phyloP scores from a whole-genome alignment of 345 rosid species.

The Sisymbrium irio region DNA sequence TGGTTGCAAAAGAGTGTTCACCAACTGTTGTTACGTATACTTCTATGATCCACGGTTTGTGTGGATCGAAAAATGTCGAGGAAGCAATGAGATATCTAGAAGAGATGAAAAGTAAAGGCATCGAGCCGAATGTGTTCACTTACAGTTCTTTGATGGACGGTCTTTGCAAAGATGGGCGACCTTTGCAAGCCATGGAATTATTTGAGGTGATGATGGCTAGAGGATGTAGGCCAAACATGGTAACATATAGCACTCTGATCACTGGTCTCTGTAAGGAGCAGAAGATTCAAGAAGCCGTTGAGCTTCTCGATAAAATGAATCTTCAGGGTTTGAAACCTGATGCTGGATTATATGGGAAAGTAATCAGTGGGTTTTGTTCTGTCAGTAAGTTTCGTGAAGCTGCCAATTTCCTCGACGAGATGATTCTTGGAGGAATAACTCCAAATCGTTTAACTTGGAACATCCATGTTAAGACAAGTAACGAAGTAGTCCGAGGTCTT shows the following conservation, averaged over 20 bases:
- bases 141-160: conserved; percentile 84
- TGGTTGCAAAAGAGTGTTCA: conserved; percentile 63
- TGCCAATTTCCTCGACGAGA: conserved; percentile 84
- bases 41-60: conserved; percentile 69
- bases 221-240: conserved; percentile 55
- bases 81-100: conserved; percentile 68
- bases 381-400: conserved; percentile 62
- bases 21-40: conserved; percentile 87
- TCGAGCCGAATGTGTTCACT: conserved; percentile 86
- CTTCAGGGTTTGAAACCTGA: conserved; percentile 88
- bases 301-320: conserved; percentile 81
- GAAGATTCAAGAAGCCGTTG: conserved; percentile 64
- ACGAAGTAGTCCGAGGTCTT: conserved; percentile 63
- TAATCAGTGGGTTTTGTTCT: conserved; percentile 58
- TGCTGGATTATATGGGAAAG: conserved; percentile 77
- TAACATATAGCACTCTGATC: conserved; percentile 65
- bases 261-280: conserved; percentile 76
- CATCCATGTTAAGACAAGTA: conserved; percentile 62
- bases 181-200: conserved; percentile 62
- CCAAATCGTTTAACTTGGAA: conserved; percentile 77
- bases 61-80: conserved; percentile 49
- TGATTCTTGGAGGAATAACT: conserved; percentile 57
- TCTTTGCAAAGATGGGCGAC: conserved; percentile 61
- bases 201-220: conserved; percentile 64
- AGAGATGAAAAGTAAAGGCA: conserved; percentile 64